phyloP scores from a whole-genome alignment of 1,284 basidiomycete genomes.

The Sporisorium iseilematis-ciliati region DNA sequence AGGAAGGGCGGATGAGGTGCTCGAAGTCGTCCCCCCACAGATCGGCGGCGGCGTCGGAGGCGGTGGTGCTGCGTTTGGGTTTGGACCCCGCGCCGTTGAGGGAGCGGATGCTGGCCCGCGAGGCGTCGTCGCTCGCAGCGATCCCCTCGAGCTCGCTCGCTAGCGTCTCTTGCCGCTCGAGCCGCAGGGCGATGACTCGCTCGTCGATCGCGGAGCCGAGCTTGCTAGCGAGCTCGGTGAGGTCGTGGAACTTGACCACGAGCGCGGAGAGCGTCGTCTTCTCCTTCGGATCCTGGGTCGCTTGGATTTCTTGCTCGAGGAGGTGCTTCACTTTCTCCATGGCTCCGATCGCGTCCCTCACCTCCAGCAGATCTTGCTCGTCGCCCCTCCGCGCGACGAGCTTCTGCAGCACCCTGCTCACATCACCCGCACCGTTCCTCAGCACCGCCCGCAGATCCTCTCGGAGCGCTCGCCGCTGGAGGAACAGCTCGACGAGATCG shows the following conservation, averaged over 20 bases:
- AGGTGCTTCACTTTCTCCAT: conserved; percentile 26
- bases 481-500: conserved; percentile 57
- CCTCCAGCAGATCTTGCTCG: conserved; percentile 66
- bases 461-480: conserved; percentile 35
- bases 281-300: not conserved
- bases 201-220: conserved; percentile 67
- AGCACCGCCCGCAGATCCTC: conserved; percentile 55
- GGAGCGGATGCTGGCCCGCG: conserved; percentile 12
- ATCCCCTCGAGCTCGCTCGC: conserved; percentile 34
- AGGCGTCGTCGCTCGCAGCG: conserved; percentile 12
- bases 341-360: conserved; percentile 60
- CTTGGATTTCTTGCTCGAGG: conserved; percentile 24
- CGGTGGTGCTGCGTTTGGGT: not conserved
- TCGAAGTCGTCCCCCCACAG: conserved; percentile 65
- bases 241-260: conserved; percentile 27
- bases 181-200: conserved; percentile 60
- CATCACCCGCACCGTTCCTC: conserved; percentile 57
- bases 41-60: too few species aligned
- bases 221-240: conserved; percentile 41
- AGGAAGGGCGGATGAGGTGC: conserved; percentile 63
- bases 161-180: conserved; percentile 56
- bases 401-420: conserved; percentile 62
- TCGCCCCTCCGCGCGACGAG: conserved; percentile 58
- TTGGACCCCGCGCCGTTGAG: not conserved
- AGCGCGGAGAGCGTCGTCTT: conserved; percentile 13